Percentiles rank a stretch among this genome's conserved stretches.
phyloP scores from a whole-genome alignment of 2,329 filamentous ascomycete genomes.

The Pseudocercospora ulei region DNA sequence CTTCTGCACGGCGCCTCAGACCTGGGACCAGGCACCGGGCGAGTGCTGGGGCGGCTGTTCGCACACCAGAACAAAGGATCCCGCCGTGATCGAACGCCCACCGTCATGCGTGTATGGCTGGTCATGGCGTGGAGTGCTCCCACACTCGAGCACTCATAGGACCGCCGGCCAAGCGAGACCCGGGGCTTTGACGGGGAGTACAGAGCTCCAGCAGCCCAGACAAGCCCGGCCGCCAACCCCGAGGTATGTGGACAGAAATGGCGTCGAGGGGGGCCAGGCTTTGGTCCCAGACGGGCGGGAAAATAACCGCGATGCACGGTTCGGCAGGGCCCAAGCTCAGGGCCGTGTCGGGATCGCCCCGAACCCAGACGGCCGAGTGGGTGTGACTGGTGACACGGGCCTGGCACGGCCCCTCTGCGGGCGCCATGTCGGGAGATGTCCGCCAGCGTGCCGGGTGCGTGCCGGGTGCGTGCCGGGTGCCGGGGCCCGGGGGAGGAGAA shows the following conservation, averaged over 20 bases:
- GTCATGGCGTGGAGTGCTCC: slow-evolving; percentile 1
- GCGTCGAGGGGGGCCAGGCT: too few species aligned
- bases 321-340: slow-evolving; percentile 7
- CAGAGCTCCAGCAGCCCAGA: slow-evolving; percentile 1
- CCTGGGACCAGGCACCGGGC: background rate
- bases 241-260: too few species aligned
- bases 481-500: too few species aligned
- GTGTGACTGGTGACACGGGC: slow-evolving; percentile 4
- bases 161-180: slow-evolving; percentile 2
- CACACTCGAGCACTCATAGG: slow-evolving; percentile 5
- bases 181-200: background rate
- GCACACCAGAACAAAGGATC: slow-evolving; percentile 4
- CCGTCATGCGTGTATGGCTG: slow-evolving; percentile 2
- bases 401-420: background rate
- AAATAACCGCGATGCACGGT: too few species aligned
- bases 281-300: too few species aligned
- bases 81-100: slow-evolving; percentile 3
- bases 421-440: too few species aligned
- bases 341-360: slow-evolving; percentile 6
- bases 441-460: too few species aligned
- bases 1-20: slow-evolving; percentile 4
- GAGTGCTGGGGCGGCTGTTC: slow-evolving; percentile 4
- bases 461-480: background rate
- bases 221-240: slow-evolving; percentile 4
- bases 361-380: slow-evolving; percentile 3